A percentile compares a stretch with the other conserved stretches of the same genome.
These are phyloP conservation scores for Porcisia hertigi DNA, from an alignment of 208 protist species.

Conservation along the genomic window DNA sequence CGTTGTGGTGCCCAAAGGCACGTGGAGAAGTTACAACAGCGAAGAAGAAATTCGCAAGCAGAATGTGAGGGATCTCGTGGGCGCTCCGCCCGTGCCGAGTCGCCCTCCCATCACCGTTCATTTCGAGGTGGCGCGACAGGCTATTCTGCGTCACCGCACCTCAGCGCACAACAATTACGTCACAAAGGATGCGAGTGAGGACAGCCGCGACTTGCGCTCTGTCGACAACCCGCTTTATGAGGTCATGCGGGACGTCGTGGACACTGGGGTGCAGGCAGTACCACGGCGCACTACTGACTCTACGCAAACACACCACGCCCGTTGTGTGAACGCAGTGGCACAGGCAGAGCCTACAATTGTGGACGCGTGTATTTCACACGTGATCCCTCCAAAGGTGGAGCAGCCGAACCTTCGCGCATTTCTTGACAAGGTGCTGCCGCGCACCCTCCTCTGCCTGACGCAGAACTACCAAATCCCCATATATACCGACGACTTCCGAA, in stretches of 20 bases:
- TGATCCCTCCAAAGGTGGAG: conserved; percentile 55
- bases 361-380: conserved; percentile 77
- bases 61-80: conserved; percentile 24
- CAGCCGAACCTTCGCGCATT: conserved; percentile 66
- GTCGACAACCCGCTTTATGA: conserved; percentile 68
- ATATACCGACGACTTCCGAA: conserved; percentile 84
- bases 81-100: conserved; percentile 33
- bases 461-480: conserved; percentile 87
- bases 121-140: conserved; percentile 67
- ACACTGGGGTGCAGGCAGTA: conserved; percentile 83
- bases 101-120: conserved; percentile 67
- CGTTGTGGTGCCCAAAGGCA: conserved; percentile 69
- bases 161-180: conserved; percentile 55
- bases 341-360: conserved; percentile 84
- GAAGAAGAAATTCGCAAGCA: conserved; percentile 80
- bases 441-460: conserved; percentile 78
- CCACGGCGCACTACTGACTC: conserved; percentile 14
- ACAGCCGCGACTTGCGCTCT: conserved; percentile 81
- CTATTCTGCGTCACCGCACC: conserved; percentile 61
- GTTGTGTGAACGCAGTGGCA: conserved; percentile 73
- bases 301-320: conserved; percentile 80
- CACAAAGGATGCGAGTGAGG: conserved; percentile 87
- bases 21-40: conserved; percentile 78
- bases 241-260: conserved; percentile 66
- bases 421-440: conserved; percentile 76